Evolutionary conservation across 768 basidiomycete genomes (phyloP), one percentile per base, ranked within the genome.

Genomic region (Galerina sulciceps): DNA sequence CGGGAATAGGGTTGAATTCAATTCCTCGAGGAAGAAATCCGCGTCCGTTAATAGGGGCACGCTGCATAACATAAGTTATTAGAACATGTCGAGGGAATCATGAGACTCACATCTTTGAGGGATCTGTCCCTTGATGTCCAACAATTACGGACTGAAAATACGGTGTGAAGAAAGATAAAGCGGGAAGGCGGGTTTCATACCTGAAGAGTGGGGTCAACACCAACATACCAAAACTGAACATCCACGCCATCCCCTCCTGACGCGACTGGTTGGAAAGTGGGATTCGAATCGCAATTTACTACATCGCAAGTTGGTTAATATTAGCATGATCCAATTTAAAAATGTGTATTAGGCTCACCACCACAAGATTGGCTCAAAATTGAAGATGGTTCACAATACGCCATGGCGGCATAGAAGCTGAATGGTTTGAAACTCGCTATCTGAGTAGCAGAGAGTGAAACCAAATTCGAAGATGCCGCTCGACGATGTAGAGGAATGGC

Each of bases 331-430:
- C 23, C 44, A 15, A 36, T 20, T 14, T 49, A 20, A 41, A 15
- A 57, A 22, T 2, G 26, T 8, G 8, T 31, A 31, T 31, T 31
- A 5, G 17, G 53, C 68, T 8, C 31, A 70, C 70, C 60, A 70
- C 86, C 87, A 68, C 86, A 87, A 31, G 76, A 66, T 84, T 85
- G 87, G 18, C 74, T 72, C 41, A 78, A 61, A 22, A 79, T 82
- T 40, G 70, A 53, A 3, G 76, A 52, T 6, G 83, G 71, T 14
- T 68, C 51, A 55, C 86, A 88, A 61, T 83, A 82, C 1, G 74
- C 85, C 10, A 83, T 67, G 36, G 79, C 78, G 0, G 86, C 83
- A 61, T 80, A 85, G 55, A 69, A 72, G 0, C 82, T 78, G 71
- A 79, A 87, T 0, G 85, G 76, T 37, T 64, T 77, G 67, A 77